A percentile compares a stretch with the other conserved stretches of the same genome.
Conservation (phyloP, 2,329 filamentous ascomycete species). For the Gremmenia infestans region DNA sequence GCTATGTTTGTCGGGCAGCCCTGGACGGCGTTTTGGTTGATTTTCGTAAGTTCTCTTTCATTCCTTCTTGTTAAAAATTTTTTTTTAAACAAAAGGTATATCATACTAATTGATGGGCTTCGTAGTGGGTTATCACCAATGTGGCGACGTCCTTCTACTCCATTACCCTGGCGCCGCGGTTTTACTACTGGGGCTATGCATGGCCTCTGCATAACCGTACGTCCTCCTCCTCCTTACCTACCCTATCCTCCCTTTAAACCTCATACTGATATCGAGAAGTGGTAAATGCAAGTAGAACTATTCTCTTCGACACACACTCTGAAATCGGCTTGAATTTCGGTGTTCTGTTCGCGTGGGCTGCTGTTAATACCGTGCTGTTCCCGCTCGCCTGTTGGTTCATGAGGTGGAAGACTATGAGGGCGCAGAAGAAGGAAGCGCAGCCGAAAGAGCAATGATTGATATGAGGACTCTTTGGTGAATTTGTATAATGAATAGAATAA, state of each 20-base stretch:
- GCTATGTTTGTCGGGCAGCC: constrained; percentile 59
- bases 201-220: constrained; percentile 57
- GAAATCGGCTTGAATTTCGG: constrained; percentile 57
- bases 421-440: constrained; percentile 9
- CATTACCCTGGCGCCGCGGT: constrained; percentile 50
- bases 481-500: too few species aligned
- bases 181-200: constrained; percentile 58
- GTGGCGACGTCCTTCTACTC: constrained; percentile 57
- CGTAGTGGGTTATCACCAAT: constrained; percentile 57
- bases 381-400: constrained; percentile 43
- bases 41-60: constrained; percentile 39
- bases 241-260: not conserved
- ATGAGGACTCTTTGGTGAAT: too few species aligned
- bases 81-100: too few species aligned
- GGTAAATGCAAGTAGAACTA: constrained; percentile 53
- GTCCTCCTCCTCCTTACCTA: constrained; percentile 13
- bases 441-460: not conserved
- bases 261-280: constrained; percentile 28
- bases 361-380: constrained; percentile 48
- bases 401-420: constrained; percentile 36
- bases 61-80: not conserved
- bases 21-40: constrained; percentile 56
- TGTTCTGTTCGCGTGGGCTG: constrained; percentile 53
- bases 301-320: constrained; percentile 55
- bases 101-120: too few species aligned